These are phyloP conservation scores for Penicillium sp. DNA, from an alignment of 2,329 filamentous ascomycete species.

Conservation along the genomic window DNA sequence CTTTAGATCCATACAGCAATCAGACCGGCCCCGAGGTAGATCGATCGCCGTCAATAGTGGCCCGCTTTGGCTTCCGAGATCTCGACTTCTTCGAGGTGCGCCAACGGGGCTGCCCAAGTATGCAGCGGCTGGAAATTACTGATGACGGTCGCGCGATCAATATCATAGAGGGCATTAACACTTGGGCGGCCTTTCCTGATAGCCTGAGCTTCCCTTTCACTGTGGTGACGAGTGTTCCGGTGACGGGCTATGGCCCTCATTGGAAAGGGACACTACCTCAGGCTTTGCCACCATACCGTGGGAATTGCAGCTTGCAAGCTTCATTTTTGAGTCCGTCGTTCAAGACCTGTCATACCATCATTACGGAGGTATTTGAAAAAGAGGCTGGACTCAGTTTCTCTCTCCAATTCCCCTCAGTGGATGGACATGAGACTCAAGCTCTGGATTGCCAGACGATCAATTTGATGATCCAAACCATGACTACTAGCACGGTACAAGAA, in stretches of 20 bases:
- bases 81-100: conserved; percentile 51
- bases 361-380: conserved; percentile 34
- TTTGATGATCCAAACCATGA: conserved; percentile 29
- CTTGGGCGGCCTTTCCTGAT: conserved; percentile 34
- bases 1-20: conserved; percentile 44
- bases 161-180: conserved; percentile 53
- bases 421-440: conserved; percentile 1
- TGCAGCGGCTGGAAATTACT: conserved; percentile 51
- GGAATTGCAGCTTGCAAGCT: conserved; percentile 37
- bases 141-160: conserved; percentile 46
- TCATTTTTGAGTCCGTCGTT: conserved; percentile 15
- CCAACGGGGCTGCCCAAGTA: conserved; percentile 48
- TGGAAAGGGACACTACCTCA: conserved; percentile 46
- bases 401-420: conserved; percentile 31
- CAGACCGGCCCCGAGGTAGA: conserved; percentile 30
- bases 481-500: conserved; percentile 25
- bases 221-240: conserved; percentile 49
- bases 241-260: conserved; percentile 47
- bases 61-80: conserved; percentile 47
- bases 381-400: conserved; percentile 32
- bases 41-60: conserved; percentile 43
- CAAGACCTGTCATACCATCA: conserved; percentile 32
- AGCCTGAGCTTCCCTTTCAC: conserved; percentile 29
- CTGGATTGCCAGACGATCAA: conserved; percentile 20
- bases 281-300: conserved; percentile 44